Evolutionary conservation across 2,329 filamentous ascomycete genomes (phyloP), one percentile per base, ranked within the genome.

Genomic region (Colletotrichum graminicola): DNA sequence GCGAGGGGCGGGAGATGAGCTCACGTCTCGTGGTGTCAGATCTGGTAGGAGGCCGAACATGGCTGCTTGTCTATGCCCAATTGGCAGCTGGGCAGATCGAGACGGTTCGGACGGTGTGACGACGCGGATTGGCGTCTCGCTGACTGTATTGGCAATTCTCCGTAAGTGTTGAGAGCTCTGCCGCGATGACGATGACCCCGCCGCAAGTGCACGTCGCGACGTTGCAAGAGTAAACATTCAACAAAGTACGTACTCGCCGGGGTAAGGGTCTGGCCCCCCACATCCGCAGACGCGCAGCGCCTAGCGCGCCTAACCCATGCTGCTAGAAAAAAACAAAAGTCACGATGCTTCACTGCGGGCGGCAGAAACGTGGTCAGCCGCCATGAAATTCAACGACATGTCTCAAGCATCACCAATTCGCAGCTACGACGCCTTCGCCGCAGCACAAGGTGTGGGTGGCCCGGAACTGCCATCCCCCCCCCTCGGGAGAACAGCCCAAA

Each of bases 11-110:
- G 41, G 5, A 29, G 64, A 62, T 66, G 41, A 61, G 79, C 87
- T 79, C 85, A 93, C 92, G 77, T 94, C 91, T 82, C 90, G 90
- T 62, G 92, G 92, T 23, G 89, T 88, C 71, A 94, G 86, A 73
- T 90, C 89, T 57, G 91, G 91, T 21, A 93, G 86, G 60, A 90
- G 84, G 56, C 87, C 87, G 75, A 92, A 87, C 87, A 91, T 91
- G 59, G 73, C 80, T 26, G 74, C 45, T 12, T 14, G 34, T 18
- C 6, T 26, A 26, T 43, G 23, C 23, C 55, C 47, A 18, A 16
- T 10, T n/a, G 29, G 36, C 47, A 32, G 29, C n/a, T 10, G 7
- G 14, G 43, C 45, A 12, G 5, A 16, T 16, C 10, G 32, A 18
- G n/a, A 5, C 14, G n/a, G 23, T 16, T 26, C 4, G n/a, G 2